Evolutionary conservation across 140 eudicot genomes (phyloP), one percentile per base, ranked within the genome.

Genomic region (Stevia rebaudiana): DNA sequence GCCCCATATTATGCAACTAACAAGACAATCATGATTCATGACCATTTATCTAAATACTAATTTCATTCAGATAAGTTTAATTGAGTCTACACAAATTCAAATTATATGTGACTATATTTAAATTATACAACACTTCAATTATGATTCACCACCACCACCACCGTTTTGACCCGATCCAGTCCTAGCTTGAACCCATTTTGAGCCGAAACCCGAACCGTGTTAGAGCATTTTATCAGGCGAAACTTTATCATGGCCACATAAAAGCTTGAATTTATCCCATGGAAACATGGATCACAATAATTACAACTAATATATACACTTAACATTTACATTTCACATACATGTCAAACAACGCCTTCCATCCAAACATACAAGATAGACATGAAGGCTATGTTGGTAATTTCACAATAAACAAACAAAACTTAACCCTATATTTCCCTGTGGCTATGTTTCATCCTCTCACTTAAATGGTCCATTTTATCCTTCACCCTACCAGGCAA

Each of bases 381-480:
- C 11, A 11, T 5, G 22, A 54, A 73, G 40, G 42, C 55, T 57
- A 73, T 36, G 40, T 9, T 50, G 43, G 49, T 41, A 51, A 60
- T 51, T 51, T 51, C 80, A 68, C 70, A 41, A 60, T 43, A 75
- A 68, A 68, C 75, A 68, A 61, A 60, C 65, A 23, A 74, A 74
- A 60, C 51, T 68, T 81, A 56, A 28, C 79, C 51, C 71, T 70
- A 76, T 19, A 67, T 11, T 23, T 75, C 81, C 65, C 79, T 68
- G 48, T 72, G 74, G 65, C 81, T 76, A 37, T 41, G 76, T 18
- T 61, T 84, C 73, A 75, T 68, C 72, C 76, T 69, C 46, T 65
- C 78, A 64, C 82, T 73, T 40, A 83, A 64, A 73, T 69, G 80
- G 18, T 37, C 81, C 69, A 78, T 70, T 72, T 73, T 78, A 46